Evolutionary conservation across 768 basidiomycete genomes (phyloP), one percentile per base, ranked within the genome.

Genomic region (Tephrocybe sp.): DNA sequence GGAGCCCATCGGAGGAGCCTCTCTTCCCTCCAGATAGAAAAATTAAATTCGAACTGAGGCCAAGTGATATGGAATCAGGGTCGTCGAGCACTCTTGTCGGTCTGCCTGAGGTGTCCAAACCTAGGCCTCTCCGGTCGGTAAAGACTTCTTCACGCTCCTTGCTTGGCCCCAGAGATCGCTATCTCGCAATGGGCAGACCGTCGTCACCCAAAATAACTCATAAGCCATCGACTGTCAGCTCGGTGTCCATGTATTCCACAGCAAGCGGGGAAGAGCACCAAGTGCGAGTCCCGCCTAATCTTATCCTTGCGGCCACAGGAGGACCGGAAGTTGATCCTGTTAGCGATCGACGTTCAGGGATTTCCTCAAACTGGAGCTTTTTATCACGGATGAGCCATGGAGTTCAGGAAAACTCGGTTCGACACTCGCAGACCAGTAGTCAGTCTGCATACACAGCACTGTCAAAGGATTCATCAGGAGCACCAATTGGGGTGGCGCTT

Each of bases 241-340:
- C 65, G 8, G 54, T 36, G 21, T 65, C 66, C 18, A 42, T 60
- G 47, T 64, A 66, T 45, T 70, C 69, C 23, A 64, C 62, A 10
- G 62, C 62, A 24, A 70, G 67, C 41, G 66, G 60, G 15, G 70
- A 71, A 36, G 63, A 64, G 49, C 68, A 56, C 33, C 57, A 58
- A 41, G 43, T 56, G 42, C 55, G 64, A 17, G 62, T 58, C 21
- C 69, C 64, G 23, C 55, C 62, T 4, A 70, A 65, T 52, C 58
- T 72, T n/a, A 65, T 75, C 32, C 48, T 70, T 50, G 73, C 74
- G 21, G 73, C 72, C 12, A 62, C 72, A 44, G 70, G 63, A 30
- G 63, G 50, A 15, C 54, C 55, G 30, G 24, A 17, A 30, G 21
- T 33, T 11, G 30, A 40, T 25, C 6, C 28, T 47, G 55, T 44